phyloP scores from a whole-genome alignment of 305 asterid species.

The Solanum hybrid region DNA sequence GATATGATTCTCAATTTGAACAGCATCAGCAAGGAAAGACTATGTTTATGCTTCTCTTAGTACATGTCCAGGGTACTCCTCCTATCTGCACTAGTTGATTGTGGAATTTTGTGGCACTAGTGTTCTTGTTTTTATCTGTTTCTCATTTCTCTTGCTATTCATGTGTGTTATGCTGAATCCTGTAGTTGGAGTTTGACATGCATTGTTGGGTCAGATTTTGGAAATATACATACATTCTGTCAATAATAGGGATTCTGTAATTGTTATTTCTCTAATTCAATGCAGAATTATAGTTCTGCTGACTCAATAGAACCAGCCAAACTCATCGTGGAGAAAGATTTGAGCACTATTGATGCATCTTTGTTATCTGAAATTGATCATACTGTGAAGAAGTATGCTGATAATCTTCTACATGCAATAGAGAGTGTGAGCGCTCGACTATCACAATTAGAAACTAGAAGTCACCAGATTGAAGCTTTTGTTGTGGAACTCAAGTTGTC shows the following conservation, averaged over 20 bases:
- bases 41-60: neutral
- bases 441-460: slow-evolving; percentile 76
- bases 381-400: slow-evolving; percentile 67
- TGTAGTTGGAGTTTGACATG: neutral
- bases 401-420: slow-evolving; percentile 60
- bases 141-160: neutral
- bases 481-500: slow-evolving; percentile 71
- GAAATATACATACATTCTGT: neutral
- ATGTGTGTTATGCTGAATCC: neutral
- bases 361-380: slow-evolving; percentile 71
- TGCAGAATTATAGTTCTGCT: slow-evolving; percentile 32
- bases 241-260: neutral
- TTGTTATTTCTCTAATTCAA: neutral
- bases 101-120: neutral
- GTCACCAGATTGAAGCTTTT: slow-evolving; percentile 58
- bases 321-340: slow-evolving; percentile 30
- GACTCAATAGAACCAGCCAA: slow-evolving; percentile 25
- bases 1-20: neutral
- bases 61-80: neutral
- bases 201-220: neutral
- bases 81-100: neutral
- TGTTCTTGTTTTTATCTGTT: neutral
- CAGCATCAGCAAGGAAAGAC: neutral
- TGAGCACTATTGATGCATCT: slow-evolving; percentile 19
- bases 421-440: slow-evolving; percentile 67